A percentile compares a stretch with the other conserved stretches of the same genome.
phyloP scores from a whole-genome alignment of 2,329 filamentous ascomycete genomes.

The Ophiostoma ips region DNA sequence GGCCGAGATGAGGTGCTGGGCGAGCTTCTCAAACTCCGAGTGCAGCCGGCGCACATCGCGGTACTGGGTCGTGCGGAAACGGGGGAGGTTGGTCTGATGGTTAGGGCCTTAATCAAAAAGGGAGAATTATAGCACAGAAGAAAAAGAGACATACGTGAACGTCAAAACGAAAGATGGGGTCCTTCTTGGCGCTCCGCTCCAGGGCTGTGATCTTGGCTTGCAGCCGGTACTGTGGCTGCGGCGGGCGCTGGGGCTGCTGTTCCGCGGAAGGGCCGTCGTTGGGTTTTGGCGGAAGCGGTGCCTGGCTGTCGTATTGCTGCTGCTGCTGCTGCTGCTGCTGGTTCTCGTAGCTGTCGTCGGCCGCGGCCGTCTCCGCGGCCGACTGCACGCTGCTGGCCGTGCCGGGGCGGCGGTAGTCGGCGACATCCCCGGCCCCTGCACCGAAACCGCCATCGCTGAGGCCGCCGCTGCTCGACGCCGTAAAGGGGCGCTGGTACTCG shows the following conservation, averaged over 20 bases:
- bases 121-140: too few species aligned
- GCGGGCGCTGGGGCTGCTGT: conserved; percentile 40
- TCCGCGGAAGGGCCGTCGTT: conserved; percentile 13
- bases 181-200: conserved; percentile 87
- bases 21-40: conserved; percentile 92
- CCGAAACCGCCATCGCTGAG: conserved; percentile 24
- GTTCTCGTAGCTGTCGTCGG: conserved; percentile 18
- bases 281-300: conserved; percentile 3
- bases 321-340: conserved; percentile 15
- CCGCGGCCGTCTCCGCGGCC: conserved; percentile 23
- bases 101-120: too few species aligned
- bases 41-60: conserved; percentile 92
- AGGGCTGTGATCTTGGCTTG: conserved; percentile 91
- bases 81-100: conserved; percentile 84
- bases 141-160: conserved; percentile 60
- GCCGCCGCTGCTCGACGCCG: conserved; percentile 26
- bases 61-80: conserved; percentile 95
- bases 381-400: conserved; percentile 33
- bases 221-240: conserved; percentile 64
- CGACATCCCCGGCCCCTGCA: conserved; percentile 22
- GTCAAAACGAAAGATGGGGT: conserved; percentile 88
- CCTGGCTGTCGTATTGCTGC: conserved; percentile 8
- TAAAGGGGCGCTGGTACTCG: conserved; percentile 22
- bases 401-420: conserved; percentile 30
- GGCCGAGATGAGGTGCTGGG: conserved; percentile 89